phyloP scores from a whole-genome alignment of 176 grass and related monocot species.

The Ensete ventricosum region DNA sequence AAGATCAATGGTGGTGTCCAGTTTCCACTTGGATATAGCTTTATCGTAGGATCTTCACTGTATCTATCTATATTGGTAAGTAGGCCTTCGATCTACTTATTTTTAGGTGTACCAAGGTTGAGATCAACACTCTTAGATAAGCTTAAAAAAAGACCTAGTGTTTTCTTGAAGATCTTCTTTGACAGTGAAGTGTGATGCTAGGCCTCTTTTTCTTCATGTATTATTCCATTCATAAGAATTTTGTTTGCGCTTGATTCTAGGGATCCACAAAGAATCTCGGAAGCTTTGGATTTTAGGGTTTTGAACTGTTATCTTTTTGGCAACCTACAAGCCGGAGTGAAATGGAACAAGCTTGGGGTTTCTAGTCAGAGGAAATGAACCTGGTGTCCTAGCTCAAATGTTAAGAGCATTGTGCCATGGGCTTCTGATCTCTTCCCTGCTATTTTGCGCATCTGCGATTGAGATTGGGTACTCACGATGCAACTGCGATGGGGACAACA shows the following conservation, averaged over 20 bases:
- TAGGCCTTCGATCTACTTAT: not conserved
- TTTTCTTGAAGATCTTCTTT: not conserved
- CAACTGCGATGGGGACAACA: slow-evolving; percentile 17
- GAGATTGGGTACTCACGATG: slow-evolving; percentile 44
- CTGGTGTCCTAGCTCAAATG: slow-evolving; percentile 43
- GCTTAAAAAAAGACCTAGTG: not conserved
- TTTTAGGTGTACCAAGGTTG: not conserved
- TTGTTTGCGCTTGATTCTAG: not conserved
- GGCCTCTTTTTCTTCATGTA: not conserved
- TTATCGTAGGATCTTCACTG: no score
- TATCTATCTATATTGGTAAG: no score
- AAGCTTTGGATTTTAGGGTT: not conserved
- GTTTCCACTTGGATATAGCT: no score
- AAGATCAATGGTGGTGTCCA: no score
- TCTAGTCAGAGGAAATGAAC: slow-evolving; percentile 12
- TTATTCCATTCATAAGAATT: not conserved
- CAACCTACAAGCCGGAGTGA: no score
- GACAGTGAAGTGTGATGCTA: not conserved
- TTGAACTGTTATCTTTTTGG: not conserved
- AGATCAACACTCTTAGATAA: not conserved
- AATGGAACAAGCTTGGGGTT: not conserved
- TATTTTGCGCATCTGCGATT: slow-evolving; percentile 10
- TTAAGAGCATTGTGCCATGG: slow-evolving; percentile 33
- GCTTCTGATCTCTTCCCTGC: slow-evolving; percentile 27
- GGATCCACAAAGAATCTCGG: not conserved